Evolutionary conservation across 139 green algal genomes (phyloP).

Genomic region (Dunaliella primolecta): DNA sequence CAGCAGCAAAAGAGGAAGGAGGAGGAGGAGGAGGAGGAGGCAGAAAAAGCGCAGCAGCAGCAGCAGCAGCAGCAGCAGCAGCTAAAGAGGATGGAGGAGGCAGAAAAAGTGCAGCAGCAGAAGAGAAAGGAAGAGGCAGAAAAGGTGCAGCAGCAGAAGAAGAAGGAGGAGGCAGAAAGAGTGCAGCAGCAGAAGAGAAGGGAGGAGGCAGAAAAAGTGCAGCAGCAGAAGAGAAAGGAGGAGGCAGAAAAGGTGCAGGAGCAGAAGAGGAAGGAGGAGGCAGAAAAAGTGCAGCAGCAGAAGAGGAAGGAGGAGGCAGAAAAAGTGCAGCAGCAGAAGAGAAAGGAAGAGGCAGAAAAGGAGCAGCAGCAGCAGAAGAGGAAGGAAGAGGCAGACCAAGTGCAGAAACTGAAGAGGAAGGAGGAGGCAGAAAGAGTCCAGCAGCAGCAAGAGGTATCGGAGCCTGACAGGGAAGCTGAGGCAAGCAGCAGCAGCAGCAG

Average conservation of each 20-base stretch:
- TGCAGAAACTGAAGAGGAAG: background rate
- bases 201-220: background rate
- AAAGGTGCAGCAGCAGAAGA: slow-evolving; percentile 2
- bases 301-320: background rate
- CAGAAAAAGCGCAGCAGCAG: background rate
- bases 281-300: background rate
- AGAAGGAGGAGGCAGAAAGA: background rate
- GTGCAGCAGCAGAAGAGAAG: background rate
- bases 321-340: slow-evolving; percentile 1
- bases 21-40: slow-evolving; percentile 20
- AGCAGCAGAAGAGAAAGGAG: background rate
- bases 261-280: background rate
- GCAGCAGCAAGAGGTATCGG: background rate
- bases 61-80: slow-evolving; percentile 5
- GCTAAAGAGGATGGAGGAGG: background rate
- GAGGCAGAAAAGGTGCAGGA: background rate
- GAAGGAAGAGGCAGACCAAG: background rate
- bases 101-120: background rate
- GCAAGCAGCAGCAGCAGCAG: background rate
- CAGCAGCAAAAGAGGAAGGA: slow-evolving; percentile 31
- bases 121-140: background rate
- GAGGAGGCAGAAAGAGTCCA: background rate
- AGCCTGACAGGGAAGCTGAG: background rate
- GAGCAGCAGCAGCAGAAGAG: background rate
- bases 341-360: background rate